phyloP scores from a whole-genome alignment of 2,329 filamentous ascomycete genomes.

The Emmonsia crescens region DNA sequence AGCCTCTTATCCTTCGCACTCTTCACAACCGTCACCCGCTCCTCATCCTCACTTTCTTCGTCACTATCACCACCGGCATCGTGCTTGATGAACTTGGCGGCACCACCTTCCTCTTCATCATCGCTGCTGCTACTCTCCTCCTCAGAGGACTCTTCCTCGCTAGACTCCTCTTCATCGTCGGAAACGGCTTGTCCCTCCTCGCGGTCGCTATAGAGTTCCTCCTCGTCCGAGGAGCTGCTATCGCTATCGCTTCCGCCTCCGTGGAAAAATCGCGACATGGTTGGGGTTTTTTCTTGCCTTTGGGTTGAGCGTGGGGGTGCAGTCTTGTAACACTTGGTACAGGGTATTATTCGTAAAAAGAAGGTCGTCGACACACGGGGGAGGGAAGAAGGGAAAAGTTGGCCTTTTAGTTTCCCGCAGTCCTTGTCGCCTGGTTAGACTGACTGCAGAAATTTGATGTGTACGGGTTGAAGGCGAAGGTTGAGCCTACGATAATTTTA shows the following conservation, averaged over 20 bases:
- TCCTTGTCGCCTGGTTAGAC: background rate
- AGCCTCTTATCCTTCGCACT: conserved; percentile 96
- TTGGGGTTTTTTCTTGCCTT: conserved; percentile 25
- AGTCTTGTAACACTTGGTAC: conserved; percentile 18
- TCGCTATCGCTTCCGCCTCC: conserved; percentile 92
- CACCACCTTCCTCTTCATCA: conserved; percentile 52
- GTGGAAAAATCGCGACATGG: conserved; percentile 95
- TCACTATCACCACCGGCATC: conserved; percentile 54
- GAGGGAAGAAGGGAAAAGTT: background rate
- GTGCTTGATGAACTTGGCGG: conserved; percentile 73
- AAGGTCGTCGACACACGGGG: conserved; percentile 8
- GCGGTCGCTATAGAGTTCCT: conserved; percentile 79
- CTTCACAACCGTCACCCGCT: conserved; percentile 77
- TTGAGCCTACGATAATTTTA: conserved; percentile 26
- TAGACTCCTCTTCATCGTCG: conserved; percentile 40
- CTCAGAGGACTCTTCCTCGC: conserved; percentile 47
- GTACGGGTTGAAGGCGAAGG: background rate
- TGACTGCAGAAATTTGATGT: conserved; percentile 1
- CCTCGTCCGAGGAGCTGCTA: conserved; percentile 85
- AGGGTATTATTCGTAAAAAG: conserved; percentile 17
- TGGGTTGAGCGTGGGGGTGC: background rate
- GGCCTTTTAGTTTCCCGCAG: background rate
- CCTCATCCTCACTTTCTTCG: conserved; percentile 73
- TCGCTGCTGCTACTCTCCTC: conserved; percentile 37
- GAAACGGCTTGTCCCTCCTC: conserved; percentile 47